Percentiles rank a stretch among this genome's conserved stretches.
Evolutionary conservation across 495 filamentous ascomycete species (phyloP).

Genomic region (Annulohypoxylon bovei): DNA sequence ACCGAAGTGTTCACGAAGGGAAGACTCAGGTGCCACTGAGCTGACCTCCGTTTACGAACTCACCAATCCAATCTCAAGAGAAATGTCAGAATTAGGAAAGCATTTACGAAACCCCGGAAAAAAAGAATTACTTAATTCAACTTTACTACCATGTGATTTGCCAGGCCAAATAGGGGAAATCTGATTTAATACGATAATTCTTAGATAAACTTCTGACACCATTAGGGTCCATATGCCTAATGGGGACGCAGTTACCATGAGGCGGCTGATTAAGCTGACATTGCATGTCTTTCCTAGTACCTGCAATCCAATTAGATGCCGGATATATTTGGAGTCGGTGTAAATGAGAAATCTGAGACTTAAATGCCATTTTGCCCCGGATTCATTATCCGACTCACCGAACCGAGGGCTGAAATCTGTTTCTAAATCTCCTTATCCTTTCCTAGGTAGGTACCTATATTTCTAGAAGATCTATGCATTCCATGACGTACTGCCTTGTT

Average conservation of each 20-base stretch:
- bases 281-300: background rate
- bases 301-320: too few relatives aligned
- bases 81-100: background rate
- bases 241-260: background rate
- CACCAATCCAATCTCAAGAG: slow-evolving; percentile 14
- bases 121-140: background rate
- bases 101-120: background rate
- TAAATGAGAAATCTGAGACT: too few relatives aligned
- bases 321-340: too few relatives aligned
- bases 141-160: background rate
- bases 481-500: too few relatives aligned
- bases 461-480: too few relatives aligned
- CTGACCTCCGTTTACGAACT: slow-evolving; percentile 15
- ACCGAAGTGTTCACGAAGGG: background rate
- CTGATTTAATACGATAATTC: background rate
- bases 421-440: too few relatives aligned
- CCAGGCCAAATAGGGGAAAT: background rate
- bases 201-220: slow-evolving; percentile 1
- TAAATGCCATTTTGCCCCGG: too few relatives aligned
- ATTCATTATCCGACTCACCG: too few relatives aligned
- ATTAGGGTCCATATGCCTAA: background rate
- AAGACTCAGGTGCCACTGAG: background rate
- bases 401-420: too few relatives aligned
- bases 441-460: too few relatives aligned
- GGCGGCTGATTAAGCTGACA: slow-evolving; percentile 7